Evolutionary conservation across 2,329 filamentous ascomycete species (phyloP).

Genomic region (Helicocarpus griseus): DNA sequence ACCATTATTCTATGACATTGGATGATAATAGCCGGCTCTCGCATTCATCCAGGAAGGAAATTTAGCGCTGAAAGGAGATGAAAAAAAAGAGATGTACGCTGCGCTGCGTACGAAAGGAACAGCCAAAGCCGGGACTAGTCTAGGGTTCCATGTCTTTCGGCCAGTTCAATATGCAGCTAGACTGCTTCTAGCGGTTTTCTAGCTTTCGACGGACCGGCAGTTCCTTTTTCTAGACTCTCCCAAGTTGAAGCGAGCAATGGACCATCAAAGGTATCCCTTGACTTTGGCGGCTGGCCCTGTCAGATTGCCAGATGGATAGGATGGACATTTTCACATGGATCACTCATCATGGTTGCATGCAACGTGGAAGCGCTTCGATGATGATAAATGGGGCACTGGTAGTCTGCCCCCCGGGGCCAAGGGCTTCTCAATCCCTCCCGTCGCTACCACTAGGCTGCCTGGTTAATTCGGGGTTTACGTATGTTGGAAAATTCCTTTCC

Average conservation of each 20-base stretch:
- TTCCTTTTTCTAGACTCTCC: neutral
- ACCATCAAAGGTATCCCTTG: too few relatives aligned
- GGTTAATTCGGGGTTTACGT: too few relatives aligned
- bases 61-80: neutral
- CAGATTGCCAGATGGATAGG: neutral
- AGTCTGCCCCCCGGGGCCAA: neutral
- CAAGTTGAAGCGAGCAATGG: neutral
- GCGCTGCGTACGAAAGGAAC: neutral
- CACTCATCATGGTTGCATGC: neutral
- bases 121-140: neutral
- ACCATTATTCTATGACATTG: too few relatives aligned
- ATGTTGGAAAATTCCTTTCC: neutral
- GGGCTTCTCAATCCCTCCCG: neutral
- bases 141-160: neutral
- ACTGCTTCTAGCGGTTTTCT: conserved; percentile 1
- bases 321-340: neutral
- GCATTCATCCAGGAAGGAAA: neutral
- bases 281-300: too few relatives aligned
- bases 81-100: neutral
- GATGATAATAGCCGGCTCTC: too few relatives aligned
- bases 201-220: neutral
- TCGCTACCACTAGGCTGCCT: neutral
- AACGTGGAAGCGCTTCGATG: neutral
- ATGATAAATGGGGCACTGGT: neutral
- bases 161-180: neutral